Evolutionary conservation across 2,329 filamentous ascomycete genomes (phyloP), one percentile per base, ranked within the genome.

Genomic region (Microdochium paspali): DNA sequence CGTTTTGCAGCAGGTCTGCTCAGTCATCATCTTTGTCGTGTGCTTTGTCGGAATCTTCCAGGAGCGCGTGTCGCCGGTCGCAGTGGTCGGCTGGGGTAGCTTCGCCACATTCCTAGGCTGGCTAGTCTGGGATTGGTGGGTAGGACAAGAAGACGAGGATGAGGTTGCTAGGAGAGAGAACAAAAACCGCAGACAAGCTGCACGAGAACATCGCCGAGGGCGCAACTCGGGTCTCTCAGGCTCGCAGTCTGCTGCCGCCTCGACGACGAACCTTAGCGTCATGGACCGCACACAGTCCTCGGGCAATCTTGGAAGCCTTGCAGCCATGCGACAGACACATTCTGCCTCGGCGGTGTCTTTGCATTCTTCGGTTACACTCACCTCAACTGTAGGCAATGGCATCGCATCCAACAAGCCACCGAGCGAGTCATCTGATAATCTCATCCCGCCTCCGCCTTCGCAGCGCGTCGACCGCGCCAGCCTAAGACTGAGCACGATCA

Each of bases 1-100:
- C 50, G 96, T 98, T 55, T 87, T 97, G 18, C 93, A 98, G 65
- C 93, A 98, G 65, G 86, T 97, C 44, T 95, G 89, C 64, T 94
- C 89, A 7, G 90, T 97, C 51, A 86, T 87, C 47, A 91, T 98
- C 48, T 98, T 97, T 61, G 79, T 95, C 51, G 90, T 91, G 54
- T 95, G 87, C 66, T 98, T 98, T 62, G 83, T 90, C 15, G 89
- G 83, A 46, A 98, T 98, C 51, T 87, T 87, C 56, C 82, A 91
- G 56, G 83, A 90, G 56, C 80, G 89, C 32, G 81, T 96, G n/a
- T 90, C 86, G 28, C 90, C 91, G 2, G 82, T 94, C n/a, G 83
- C 88, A 1, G 83, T 97, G 3, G 90, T 94, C 12, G 84, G 86
- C 53, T 90, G 85, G 76, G 87, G 88, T 44, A 95, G 84, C 58